A percentile compares a stretch with the other conserved stretches of the same genome.
phyloP scores from a whole-genome alignment of 805 yeast species.

The Phaffomyces opuntiae region DNA sequence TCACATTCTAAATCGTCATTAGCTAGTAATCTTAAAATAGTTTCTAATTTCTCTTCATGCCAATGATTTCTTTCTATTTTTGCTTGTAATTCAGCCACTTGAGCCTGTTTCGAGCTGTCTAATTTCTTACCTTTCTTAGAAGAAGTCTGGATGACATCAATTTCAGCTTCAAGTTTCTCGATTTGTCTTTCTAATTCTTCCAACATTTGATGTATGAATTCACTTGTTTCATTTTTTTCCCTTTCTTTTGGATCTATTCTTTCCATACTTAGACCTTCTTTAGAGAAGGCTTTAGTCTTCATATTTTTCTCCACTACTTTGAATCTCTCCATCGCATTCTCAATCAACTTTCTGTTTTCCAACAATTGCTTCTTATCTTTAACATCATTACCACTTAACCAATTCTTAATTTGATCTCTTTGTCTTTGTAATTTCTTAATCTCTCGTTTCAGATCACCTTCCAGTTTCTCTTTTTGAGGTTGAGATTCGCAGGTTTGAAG shows the following conservation, averaged over 20 bases:
- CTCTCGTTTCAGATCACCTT: constrained; percentile 86
- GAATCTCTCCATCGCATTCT: constrained; percentile 87
- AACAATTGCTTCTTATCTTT: constrained; percentile 78
- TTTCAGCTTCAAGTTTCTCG: constrained; percentile 70
- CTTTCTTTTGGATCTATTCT: constrained; percentile 71
- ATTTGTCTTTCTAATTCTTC: constrained; percentile 79
- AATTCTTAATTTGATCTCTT: constrained; percentile 90
- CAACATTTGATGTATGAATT: constrained; percentile 61
- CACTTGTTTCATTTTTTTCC: constrained; percentile 66
- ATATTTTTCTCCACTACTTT: constrained; percentile 89
- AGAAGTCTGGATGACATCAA: constrained; percentile 45
- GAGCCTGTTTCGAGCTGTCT: constrained; percentile 46
- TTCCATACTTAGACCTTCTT: constrained; percentile 80
- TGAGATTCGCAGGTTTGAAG: constrained; percentile 72
- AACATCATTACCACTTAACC: constrained; percentile 88
- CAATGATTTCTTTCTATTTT: constrained; percentile 65
- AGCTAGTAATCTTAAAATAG: constrained; percentile 66
- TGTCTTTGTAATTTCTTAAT: constrained; percentile 90
- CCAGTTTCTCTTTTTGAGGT: constrained; percentile 90
- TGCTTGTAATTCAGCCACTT: constrained; percentile 56
- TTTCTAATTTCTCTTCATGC: constrained; percentile 76
- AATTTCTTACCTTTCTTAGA: constrained; percentile 52
- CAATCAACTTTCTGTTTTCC: constrained; percentile 68
- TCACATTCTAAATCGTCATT: constrained; percentile 77
- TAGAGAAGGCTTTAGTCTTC: constrained; percentile 90